Base-by-base conservation (phyloP, 306 rosid genomes). In the Cicer judaicum region DNA sequence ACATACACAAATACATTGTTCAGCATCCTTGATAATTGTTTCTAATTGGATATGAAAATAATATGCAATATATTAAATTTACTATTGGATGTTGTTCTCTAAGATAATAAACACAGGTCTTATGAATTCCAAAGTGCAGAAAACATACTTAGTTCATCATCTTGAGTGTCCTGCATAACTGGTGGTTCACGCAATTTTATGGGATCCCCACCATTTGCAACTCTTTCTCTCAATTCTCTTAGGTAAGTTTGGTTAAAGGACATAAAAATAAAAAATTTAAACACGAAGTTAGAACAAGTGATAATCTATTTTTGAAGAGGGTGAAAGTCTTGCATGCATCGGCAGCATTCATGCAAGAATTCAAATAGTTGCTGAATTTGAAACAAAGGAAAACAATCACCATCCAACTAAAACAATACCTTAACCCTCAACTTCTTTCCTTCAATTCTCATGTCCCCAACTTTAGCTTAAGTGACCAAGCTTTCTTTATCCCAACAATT, bases 121-220 rank as follows among this genome's bases (percentile, higher is more conserved):
- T 50, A 19, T 47, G 8, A 55, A 41, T 11, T 41, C 15, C 57
- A 64, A 13, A 68, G 42, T 47, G 57, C 7, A 54, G 73, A 54
- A 55, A 15, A 65, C 39, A 68, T 5, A 94, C 99, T 97, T 24
- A 74, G 89, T 44, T 81, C 76, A 14, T 83, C 80, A 75, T 62
- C 78, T 14, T 84, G 80, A 86, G 21, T 39, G 49, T 84, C 89
- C 0, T 83, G 21, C 43, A 77, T 72, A 42, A 67, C 85, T 1
- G 87, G 88, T 10, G 83, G 65, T 57, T 92, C 95, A 3, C 74
- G 88, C 83, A 92, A 68, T 70, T 85, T 94, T 53, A 95, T 82
- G n/a, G 97, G 95, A 81, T 94, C 99, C 43, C 97, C 97, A 47
- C 97, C 99, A n/a, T 61, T 81, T 55, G 96, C 95, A 80, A 92